Evolutionary conservation across 2,329 filamentous ascomycete species (phyloP).

Genomic region (Sphaerulina musiva): DNA sequence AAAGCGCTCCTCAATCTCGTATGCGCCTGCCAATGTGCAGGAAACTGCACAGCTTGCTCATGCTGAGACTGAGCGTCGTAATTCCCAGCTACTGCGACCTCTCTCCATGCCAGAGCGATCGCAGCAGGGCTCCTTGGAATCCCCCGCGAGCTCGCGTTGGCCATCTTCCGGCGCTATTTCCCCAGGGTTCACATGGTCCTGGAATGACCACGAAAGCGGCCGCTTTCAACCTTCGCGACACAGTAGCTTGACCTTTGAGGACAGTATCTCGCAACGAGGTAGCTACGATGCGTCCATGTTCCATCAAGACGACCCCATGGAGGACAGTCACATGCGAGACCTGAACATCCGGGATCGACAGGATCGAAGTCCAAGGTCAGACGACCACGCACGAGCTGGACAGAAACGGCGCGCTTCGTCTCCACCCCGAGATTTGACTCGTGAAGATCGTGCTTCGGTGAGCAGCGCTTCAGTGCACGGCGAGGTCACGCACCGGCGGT

Average conservation of each 20-base stretch:
- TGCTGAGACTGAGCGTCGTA: conserved; percentile 37
- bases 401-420: conserved; percentile 60
- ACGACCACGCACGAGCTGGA: conserved; percentile 46
- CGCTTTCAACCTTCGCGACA: conserved; percentile 35
- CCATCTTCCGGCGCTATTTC: conserved; percentile 41
- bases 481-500: conserved; percentile 51
- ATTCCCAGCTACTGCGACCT: conserved; percentile 39
- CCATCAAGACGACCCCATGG: conserved; percentile 47
- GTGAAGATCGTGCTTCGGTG: conserved; percentile 42
- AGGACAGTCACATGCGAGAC: conserved; percentile 48
- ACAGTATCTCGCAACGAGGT: conserved; percentile 50
- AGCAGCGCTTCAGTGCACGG: conserved; percentile 39
- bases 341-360: conserved; percentile 49
- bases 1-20: conserved; percentile 38
- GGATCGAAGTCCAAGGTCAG: conserved; percentile 40
- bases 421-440: conserved; percentile 51
- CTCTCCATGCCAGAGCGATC: conserved; percentile 41
- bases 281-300: conserved; percentile 58
- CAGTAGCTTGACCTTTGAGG: conserved; percentile 34
- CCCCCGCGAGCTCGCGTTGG: conserved; percentile 34
- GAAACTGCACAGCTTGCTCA: conserved; percentile 34
- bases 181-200: conserved; percentile 42
- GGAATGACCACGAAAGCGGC: conserved; percentile 33
- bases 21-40: conserved; percentile 21
- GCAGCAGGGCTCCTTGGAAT: conserved; percentile 36